Evolutionary conservation across 768 basidiomycete species (phyloP), one percentile per base, ranked within the genome.

Genomic region (Mycena epipterygia): DNA sequence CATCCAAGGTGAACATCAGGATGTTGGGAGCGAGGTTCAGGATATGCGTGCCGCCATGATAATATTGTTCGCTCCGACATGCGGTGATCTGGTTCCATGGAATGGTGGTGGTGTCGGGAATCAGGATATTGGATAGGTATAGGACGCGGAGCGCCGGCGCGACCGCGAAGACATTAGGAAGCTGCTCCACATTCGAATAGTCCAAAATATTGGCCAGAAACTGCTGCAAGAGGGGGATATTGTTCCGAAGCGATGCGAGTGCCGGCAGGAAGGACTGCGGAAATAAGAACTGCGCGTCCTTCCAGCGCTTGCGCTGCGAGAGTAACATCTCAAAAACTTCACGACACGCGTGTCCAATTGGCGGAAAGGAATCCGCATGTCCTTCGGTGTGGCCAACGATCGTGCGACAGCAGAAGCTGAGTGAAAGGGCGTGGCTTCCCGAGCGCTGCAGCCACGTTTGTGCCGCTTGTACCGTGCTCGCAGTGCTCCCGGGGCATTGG

Each of bases 151-250:
- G 48, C 37, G n/a, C 25, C 2, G 61, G 61, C 13, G 49, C 35
- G 49, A 12, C 21, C 9, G 19, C 25, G 35, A 62, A 62, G 19
- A 41, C 14, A 17, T 4, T 6, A n/a, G 29, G 25, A 29, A 16
- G 58, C n/a, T 9, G 16, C 35, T 39, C 8, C 27, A 25, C 27
- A 4, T n/a, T 23, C n/a, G 5, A 23, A n/a, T 8, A 25, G n/a
- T 46, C 23, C n/a, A 46, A 5, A 23, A 46, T n/a, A 2, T 46
- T 46, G 5, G n/a, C n/a, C n/a, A n/a, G n/a, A n/a, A 63, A 37
- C 46, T 51, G 51, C 16, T 17, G 49, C 61, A 63, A 39, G 23
- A 39, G 12, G 25, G 61, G 61, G n/a, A 63, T n/a, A 11, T 19
- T 37, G 23, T 41, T 8, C 3, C 23, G 27, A 8, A 59, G 14